Evolutionary conservation across 2,329 filamentous ascomycete species (phyloP).

Genomic region (Sarocladium brachiariae): DNA sequence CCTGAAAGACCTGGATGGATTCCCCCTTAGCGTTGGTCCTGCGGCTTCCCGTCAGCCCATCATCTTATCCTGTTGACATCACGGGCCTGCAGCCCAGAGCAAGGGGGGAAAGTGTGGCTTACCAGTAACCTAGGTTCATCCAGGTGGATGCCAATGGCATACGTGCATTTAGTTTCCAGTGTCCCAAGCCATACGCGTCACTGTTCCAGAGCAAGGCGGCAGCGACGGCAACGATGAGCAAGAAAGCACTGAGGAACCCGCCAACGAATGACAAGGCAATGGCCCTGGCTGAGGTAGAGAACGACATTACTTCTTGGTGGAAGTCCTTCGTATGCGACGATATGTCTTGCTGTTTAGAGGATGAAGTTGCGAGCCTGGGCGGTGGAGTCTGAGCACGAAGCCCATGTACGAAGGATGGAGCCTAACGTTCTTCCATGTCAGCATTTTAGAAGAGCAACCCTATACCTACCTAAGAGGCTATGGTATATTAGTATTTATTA

Average conservation of each 20-base stretch:
- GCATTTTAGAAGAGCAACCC: too few species aligned
- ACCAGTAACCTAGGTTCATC: slow-evolving; percentile 60
- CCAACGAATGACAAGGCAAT: slow-evolving; percentile 23
- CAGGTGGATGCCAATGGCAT: slow-evolving; percentile 46
- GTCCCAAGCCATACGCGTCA: slow-evolving; percentile 42
- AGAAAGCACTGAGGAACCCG: slow-evolving; percentile 18
- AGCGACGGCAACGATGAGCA: slow-evolving; percentile 13
- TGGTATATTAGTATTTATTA: too few species aligned
- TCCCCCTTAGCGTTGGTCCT: slow-evolving; percentile 25
- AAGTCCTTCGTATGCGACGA: too few species aligned
- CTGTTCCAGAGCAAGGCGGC: slow-evolving; percentile 19
- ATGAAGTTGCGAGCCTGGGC: background rate
- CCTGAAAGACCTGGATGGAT: slow-evolving; percentile 29
- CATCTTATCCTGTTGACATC: background rate
- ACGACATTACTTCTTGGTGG: background rate
- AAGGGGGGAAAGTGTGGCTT: slow-evolving; percentile 21
- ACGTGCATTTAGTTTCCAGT: slow-evolving; percentile 47
- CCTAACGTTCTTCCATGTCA: too few species aligned
- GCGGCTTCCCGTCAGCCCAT: background rate
- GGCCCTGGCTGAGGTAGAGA: slow-evolving; percentile 12
- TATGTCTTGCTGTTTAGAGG: too few species aligned
- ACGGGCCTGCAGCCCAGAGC: background rate
- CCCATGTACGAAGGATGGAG: too few species aligned
- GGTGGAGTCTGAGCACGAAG: too few species aligned
- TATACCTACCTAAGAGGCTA: too few species aligned